These are phyloP conservation scores for Zoysia matrella DNA, from an alignment of 202 grass and related monocot genomes.

Conservation along the genomic window DNA sequence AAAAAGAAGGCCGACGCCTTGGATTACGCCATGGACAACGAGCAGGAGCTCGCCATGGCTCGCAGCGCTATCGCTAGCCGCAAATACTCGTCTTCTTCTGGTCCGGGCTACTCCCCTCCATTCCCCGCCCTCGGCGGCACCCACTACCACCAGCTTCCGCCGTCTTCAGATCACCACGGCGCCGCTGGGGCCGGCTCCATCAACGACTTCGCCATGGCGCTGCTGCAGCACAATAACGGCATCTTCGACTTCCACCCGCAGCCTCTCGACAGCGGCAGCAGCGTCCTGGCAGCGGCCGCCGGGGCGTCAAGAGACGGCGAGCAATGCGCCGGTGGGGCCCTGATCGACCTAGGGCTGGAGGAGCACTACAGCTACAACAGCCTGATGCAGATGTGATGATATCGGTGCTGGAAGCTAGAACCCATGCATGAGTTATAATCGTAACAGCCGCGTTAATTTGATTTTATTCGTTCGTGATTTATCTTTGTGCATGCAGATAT, in stretches of 20 bases:
- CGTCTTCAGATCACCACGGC: conserved; percentile 22
- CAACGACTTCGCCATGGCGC: conserved; percentile 37
- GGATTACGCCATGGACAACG: conserved; percentile 48
- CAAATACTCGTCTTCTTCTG: conserved; percentile 14
- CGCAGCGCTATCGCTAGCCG: background rate
- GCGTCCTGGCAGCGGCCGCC: too few species aligned
- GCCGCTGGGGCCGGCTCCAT: background rate
- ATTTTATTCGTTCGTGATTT: too few species aligned
- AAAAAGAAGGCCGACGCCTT: conserved; percentile 69
- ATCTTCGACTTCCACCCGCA: conserved; percentile 47
- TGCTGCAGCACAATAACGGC: conserved; percentile 44
- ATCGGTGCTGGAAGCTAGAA: conserved; percentile 21
- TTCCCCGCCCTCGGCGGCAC: conserved; percentile 31
- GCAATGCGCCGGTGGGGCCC: conserved; percentile 32
- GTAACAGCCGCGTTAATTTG: too few species aligned
- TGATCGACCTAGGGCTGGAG: conserved; percentile 55
- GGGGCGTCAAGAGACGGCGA: conserved; percentile 30
- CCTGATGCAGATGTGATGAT: too few species aligned
- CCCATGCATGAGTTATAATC: too few species aligned
- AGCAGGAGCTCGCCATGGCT: conserved; percentile 43
- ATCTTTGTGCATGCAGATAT: too few species aligned
- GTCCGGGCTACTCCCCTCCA: conserved; percentile 31
- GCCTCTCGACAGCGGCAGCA: conserved; percentile 31
- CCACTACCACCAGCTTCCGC: background rate
- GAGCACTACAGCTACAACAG: conserved; percentile 58